These are phyloP conservation scores for Clarireedia sp. DNA, from an alignment of 2,329 filamentous ascomycete species.

Conservation along the genomic window DNA sequence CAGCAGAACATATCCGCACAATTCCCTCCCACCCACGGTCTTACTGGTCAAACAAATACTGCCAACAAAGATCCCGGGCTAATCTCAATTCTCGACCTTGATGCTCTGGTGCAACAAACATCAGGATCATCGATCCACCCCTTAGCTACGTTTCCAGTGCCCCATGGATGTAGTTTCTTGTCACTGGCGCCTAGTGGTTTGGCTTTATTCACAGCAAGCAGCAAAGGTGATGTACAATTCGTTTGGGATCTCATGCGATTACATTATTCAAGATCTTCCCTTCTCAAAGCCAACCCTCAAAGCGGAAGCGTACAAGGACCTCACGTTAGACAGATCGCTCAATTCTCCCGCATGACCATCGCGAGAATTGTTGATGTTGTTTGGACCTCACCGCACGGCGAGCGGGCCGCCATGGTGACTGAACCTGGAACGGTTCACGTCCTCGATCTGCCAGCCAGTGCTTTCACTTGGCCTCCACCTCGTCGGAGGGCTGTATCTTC, in stretches of 20 bases:
- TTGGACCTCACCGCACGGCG: constrained; percentile 76
- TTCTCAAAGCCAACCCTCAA: constrained; percentile 46
- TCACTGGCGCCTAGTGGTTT: constrained; percentile 70
- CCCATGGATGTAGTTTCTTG: constrained; percentile 71
- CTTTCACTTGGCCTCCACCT: constrained; percentile 73
- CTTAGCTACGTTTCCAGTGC: constrained; percentile 61
- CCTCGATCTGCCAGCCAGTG: constrained; percentile 73
- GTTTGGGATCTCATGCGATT: constrained; percentile 71
- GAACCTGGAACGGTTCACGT: constrained; percentile 94
- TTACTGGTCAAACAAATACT: constrained; percentile 40
- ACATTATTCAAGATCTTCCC: constrained; percentile 54
- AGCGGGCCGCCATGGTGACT: constrained; percentile 81
- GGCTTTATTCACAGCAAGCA: constrained; percentile 69
- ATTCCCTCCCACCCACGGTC: constrained; percentile 71
- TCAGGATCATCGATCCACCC: constrained; percentile 44
- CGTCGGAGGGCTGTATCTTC: constrained; percentile 33
- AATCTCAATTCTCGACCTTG: constrained; percentile 67
- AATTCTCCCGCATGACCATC: constrained; percentile 86
- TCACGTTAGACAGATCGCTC: constrained; percentile 73
- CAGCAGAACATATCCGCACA: constrained; percentile 32
- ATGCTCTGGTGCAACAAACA: constrained; percentile 46
- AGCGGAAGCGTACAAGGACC: constrained; percentile 34
- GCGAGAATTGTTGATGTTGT: constrained; percentile 84
- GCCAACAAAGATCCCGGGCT: constrained; percentile 60
- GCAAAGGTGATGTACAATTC: constrained; percentile 74